phyloP scores from a whole-genome alignment of 2,329 filamentous ascomycete species.

The Diplodia seriata region DNA sequence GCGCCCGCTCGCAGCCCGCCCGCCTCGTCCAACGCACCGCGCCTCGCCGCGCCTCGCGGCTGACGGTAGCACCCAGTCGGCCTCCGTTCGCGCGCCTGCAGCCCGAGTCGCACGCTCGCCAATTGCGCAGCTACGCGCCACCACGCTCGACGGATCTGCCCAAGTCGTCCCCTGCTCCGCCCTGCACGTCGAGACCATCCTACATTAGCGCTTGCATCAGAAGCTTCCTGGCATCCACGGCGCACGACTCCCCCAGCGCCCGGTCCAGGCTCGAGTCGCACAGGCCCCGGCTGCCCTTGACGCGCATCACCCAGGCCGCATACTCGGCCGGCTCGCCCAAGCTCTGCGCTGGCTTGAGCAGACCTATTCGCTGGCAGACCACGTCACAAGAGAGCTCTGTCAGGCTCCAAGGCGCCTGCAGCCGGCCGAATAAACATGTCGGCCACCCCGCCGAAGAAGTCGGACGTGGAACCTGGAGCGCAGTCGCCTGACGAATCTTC shows the following conservation, averaged over 20 bases:
- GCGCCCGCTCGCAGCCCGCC: constrained; percentile 12
- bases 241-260: constrained; percentile 15
- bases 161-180: constrained; percentile 28
- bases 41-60: constrained; percentile 29
- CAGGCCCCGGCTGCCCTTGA: constrained; percentile 34
- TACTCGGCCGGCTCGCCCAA: constrained; percentile 40
- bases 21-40: constrained; percentile 10
- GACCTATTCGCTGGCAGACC: constrained; percentile 34
- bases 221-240: constrained; percentile 32
- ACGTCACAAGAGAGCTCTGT: constrained; percentile 45
- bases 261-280: constrained; percentile 32
- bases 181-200: constrained; percentile 32
- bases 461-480: constrained; percentile 87
- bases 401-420: constrained; percentile 52
- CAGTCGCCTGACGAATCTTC: constrained; percentile 84
- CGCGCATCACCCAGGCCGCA: constrained; percentile 40
- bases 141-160: constrained; percentile 26
- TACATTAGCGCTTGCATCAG: constrained; percentile 32
- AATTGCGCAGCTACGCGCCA: constrained; percentile 32
- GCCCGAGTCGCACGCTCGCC: constrained; percentile 32
- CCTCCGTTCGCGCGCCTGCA: constrained; percentile 30
- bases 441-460: constrained; percentile 86
- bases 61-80: constrained; percentile 31
- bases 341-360: constrained; percentile 34
- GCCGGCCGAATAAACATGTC: constrained; percentile 86